Evolutionary conservation across 1,284 basidiomycete species (phyloP).

Genomic region (Irpex sp.): DNA sequence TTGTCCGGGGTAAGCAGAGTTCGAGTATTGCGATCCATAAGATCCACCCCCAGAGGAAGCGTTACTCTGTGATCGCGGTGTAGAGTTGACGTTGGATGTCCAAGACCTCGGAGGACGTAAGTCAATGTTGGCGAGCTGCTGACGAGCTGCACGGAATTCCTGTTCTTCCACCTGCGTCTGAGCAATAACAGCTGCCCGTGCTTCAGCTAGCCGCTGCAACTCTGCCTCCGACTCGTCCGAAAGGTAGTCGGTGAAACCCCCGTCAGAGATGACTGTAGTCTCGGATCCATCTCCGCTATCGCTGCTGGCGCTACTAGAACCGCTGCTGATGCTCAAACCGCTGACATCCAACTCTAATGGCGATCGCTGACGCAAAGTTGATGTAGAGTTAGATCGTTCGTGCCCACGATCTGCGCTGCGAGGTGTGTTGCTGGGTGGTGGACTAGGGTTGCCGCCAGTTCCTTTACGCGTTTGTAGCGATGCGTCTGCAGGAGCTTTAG

Average conservation of each 20-base stretch:
- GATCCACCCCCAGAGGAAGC: not conserved
- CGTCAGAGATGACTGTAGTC: slow-evolving; percentile 75
- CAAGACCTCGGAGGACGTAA: slow-evolving; percentile 71
- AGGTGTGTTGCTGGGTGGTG: slow-evolving; percentile 2
- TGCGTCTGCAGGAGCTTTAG: slow-evolving; percentile 21
- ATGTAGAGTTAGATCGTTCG: slow-evolving; percentile 8
- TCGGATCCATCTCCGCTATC: slow-evolving; percentile 61
- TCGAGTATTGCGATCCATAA: slow-evolving; percentile 2
- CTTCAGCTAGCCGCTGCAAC: slow-evolving; percentile 76
- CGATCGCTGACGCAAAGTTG: slow-evolving; percentile 16
- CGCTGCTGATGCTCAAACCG: slow-evolving; percentile 38
- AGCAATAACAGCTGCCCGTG: slow-evolving; percentile 66
- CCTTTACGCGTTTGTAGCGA: slow-evolving; percentile 25
- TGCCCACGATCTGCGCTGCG: slow-evolving; percentile 9
- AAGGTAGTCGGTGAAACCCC: slow-evolving; percentile 79
- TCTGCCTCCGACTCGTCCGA: slow-evolving; percentile 83
- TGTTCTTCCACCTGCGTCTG: slow-evolving; percentile 74
- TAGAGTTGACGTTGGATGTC: slow-evolving; percentile 35
- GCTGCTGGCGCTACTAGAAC: slow-evolving; percentile 33
- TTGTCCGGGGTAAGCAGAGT: slow-evolving; percentile 3
- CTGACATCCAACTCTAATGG: slow-evolving; percentile 36
- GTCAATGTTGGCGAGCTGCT: slow-evolving; percentile 68
- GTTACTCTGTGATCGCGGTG: slow-evolving; percentile 24
- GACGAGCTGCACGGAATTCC: slow-evolving; percentile 74
- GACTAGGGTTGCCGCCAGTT: slow-evolving; percentile 6